Evolutionary conservation across 164 flowering plant species (phyloP), one percentile per base, ranked within the genome.

Genomic region (Dillenia turbinata): DNA sequence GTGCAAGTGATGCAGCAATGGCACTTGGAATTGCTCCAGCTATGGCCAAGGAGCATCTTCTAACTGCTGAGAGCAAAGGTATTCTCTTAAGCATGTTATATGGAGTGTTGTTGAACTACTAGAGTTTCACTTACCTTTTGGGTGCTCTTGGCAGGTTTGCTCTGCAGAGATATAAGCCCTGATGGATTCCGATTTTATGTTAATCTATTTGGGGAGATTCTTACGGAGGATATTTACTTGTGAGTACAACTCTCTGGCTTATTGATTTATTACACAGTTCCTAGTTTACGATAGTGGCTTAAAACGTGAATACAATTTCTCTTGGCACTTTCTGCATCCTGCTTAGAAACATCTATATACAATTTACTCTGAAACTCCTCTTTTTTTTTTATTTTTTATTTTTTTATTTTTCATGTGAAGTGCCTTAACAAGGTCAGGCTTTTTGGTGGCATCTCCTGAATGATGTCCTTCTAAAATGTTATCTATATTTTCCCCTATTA

Each of bases 21-120:
- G 80, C 88, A 54, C 78, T 90, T 49, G 97, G 92, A 44, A 82
- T 94, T 77, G 98, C 98, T 63, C 98, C 98, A 53, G 92, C 87
- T 17, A 77, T 94, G 87, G 98, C 97, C 15, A 90, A 90, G 81
- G 99, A 94, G 75, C 96, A 94, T 73, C 96, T 91, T 66, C 76
- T 94, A 44, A 75, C 81, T 69, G 96, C 97, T 64, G 99, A 94
- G 79, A 80, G 83, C 78, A 86, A 75, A 86, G 99, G 99, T 84
- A 73, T 54, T 26, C 9, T 53, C 10, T 16, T 44, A 12, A 9
- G 40, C 19, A 1, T 51, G 47, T 17, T 61, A 59, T 9, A 12
- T n/a, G 22, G 58, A 52, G 51, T 33, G 16, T 57, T 45, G 16
- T 12, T 9, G 13, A 13, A 52, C 44, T 53, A 8, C 14, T 15